Base-by-base conservation (phyloP, 495 filamentous ascomycete genomes). In the Penicillium nucicola region DNA sequence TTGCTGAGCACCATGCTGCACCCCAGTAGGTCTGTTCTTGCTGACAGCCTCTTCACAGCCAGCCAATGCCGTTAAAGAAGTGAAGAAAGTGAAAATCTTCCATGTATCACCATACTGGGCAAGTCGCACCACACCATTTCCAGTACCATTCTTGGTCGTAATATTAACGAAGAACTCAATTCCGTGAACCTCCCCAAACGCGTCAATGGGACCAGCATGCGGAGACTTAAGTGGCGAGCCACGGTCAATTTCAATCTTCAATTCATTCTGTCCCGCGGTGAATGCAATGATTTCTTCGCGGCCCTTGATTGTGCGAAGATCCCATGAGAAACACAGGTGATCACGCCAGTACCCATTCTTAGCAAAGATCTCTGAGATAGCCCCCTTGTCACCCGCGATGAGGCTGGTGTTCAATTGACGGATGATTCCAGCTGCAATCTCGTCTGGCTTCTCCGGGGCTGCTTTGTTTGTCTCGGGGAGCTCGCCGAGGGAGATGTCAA, bases 61-160 rank as follows among this genome's bases (percentile, higher is more conserved):
- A 0, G 60, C 69, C 5, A 88, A 36, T 41, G 69, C 73, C 10
- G 69, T 52, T 33, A 89, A 61, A 0, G 68, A 65, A 3, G 84
- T 86, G 50, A 78, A 88, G 19, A 88, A 52, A 0, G 75, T 83
- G 67, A 82, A 88, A 28, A 86, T 76, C 61, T 82, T 85, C 84
- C 83, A 88, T 19, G 69, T 53, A 0, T 69, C 77, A 25, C 69
- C 65, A 18, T 55, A 33, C 45, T 82, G 70, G 0, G 82, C 71
- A 13, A 87, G 61, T 19, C 79, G 71, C 0, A 79, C 74, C 1
- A 87, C 39, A 5, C 85, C 85, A 0, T 68, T 62, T 4, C 84
- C 86, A 5, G 45, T 43, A 20, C 85, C 82, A 8, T 77, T 53
- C 5, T 72, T 54, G 0, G 76, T 81, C 1, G 65, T 67, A 7